A percentile compares a stretch with the other conserved stretches of the same genome.
These are phyloP conservation scores for Sanghuangporus baumii DNA, from an alignment of 1,284 basidiomycete species.

Conservation along the genomic window DNA sequence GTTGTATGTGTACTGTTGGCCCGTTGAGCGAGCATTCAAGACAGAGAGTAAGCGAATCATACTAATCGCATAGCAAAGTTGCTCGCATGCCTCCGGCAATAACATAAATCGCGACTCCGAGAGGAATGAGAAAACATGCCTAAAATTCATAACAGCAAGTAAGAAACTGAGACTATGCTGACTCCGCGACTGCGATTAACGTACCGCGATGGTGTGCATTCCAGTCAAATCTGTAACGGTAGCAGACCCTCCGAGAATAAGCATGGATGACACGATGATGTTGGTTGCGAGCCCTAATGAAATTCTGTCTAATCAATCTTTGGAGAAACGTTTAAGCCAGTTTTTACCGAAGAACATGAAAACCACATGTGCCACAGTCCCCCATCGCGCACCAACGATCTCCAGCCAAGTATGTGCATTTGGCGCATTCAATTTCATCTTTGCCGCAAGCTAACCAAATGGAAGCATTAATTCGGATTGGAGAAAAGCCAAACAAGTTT, in stretches of 20 bases:
- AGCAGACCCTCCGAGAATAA: conserved; percentile 56
- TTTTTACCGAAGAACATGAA: conserved; percentile 60
- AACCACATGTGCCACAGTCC: conserved; percentile 49
- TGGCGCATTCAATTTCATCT: conserved; percentile 59
- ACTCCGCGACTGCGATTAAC: conserved; percentile 30
- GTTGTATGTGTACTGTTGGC: conserved; percentile 66
- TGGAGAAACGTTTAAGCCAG: not conserved
- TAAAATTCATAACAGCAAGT: conserved; percentile 21
- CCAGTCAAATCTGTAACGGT: conserved; percentile 54
- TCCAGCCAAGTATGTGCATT: conserved; percentile 59
- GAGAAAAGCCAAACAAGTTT: conserved; percentile 15
- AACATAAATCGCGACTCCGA: conserved; percentile 52
- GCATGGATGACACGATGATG: conserved; percentile 56
- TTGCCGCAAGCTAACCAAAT: conserved; percentile 35
- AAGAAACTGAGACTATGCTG: not conserved
- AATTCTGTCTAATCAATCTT: conserved; percentile 20
- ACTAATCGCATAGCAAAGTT: conserved; percentile 48
- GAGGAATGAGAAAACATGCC: conserved; percentile 59
- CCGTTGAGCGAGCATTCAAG: not conserved
- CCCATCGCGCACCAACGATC: conserved; percentile 56
- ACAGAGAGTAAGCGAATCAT: conserved; percentile 21
- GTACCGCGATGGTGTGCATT: conserved; percentile 48
- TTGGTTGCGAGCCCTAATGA: conserved; percentile 49
- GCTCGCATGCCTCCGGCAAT: conserved; percentile 45
- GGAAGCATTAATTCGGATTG: not conserved